phyloP scores from a whole-genome alignment of 805 yeast species.

The Wickerhamomyces bisporus region DNA sequence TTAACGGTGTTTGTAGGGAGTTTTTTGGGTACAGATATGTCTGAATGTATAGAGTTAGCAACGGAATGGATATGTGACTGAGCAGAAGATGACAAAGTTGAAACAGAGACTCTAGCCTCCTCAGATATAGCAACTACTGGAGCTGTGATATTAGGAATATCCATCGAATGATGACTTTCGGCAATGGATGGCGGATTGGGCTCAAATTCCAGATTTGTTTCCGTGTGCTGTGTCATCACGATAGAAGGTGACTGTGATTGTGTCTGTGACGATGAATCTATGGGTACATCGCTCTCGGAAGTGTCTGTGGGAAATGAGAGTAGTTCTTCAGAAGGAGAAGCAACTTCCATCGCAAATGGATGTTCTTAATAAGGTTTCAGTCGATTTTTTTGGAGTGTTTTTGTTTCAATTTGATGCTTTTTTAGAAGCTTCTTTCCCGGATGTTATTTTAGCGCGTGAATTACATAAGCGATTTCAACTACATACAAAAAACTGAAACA shows the following conservation, averaged over 20 bases:
- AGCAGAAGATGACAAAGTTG: conserved; percentile 3
- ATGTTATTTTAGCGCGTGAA: no score
- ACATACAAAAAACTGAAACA: no score
- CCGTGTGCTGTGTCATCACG: no score
- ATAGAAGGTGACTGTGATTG: not conserved
- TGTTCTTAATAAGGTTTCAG: not conserved
- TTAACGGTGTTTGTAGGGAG: conserved; percentile 11
- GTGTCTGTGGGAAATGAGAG: not conserved
- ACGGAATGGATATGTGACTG: conserved; percentile 4
- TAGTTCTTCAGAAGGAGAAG: conserved; percentile 2
- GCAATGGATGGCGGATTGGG: not conserved
- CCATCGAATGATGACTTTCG: not conserved
- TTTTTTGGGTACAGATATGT: not conserved
- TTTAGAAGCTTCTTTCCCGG: no score
- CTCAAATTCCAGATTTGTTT: no score
- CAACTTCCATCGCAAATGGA: conserved; percentile 2
- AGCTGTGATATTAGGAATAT: not conserved
- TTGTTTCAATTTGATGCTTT: no score
- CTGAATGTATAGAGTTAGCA: conserved; percentile 4
- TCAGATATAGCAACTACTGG: not conserved
- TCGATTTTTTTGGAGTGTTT: no score
- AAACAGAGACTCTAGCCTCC: conserved; percentile 1
- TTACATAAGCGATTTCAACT: no score
- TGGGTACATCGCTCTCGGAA: not conserved
- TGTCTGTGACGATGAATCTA: not conserved